phyloP scores from a whole-genome alignment of 2,329 filamentous ascomycete species.

The Byssochlamys sp. region DNA sequence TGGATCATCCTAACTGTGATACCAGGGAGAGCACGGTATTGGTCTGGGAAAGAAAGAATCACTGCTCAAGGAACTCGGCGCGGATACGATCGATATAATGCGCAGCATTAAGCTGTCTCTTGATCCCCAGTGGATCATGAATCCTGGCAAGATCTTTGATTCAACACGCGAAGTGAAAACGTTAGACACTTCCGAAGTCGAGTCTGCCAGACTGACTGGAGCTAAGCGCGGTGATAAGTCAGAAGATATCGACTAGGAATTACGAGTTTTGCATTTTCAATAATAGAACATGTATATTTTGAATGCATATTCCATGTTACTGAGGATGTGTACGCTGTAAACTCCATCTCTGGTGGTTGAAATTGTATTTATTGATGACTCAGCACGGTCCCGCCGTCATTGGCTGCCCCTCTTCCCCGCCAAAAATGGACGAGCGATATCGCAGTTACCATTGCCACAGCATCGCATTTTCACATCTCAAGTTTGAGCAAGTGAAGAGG shows the following conservation, averaged over 20 bases:
- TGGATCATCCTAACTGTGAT: not conserved
- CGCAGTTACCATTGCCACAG: conserved; percentile 18
- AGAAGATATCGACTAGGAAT: not conserved
- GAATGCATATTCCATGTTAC: not conserved
- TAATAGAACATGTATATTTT: not conserved
- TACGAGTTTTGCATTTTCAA: not conserved
- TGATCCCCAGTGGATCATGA: conserved; percentile 81
- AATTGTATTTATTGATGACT: conserved; percentile 13
- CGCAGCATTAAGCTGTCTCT: conserved; percentile 70
- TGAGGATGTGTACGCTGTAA: not conserved
- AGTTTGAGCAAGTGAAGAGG: conserved; percentile 7
- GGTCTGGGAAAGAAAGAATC: conserved; percentile 79
- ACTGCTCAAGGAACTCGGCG: conserved; percentile 67
- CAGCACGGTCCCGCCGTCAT: conserved; percentile 12
- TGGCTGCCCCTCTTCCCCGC: conserved; percentile 9
- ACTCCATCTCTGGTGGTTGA: not conserved
- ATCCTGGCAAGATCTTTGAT: conserved; percentile 86
- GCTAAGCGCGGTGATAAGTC: not conserved
- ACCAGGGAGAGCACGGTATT: conserved; percentile 66
- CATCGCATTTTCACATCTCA: conserved; percentile 9
- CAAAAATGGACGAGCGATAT: conserved; percentile 18
- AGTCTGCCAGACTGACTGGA: conserved; percentile 4
- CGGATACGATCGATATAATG: conserved; percentile 76
- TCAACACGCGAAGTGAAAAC: conserved; percentile 20
- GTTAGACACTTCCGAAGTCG: conserved; percentile 1